phyloP scores from a whole-genome alignment of 2,329 filamentous ascomycete species.

The Sclerotinia borealis region DNA sequence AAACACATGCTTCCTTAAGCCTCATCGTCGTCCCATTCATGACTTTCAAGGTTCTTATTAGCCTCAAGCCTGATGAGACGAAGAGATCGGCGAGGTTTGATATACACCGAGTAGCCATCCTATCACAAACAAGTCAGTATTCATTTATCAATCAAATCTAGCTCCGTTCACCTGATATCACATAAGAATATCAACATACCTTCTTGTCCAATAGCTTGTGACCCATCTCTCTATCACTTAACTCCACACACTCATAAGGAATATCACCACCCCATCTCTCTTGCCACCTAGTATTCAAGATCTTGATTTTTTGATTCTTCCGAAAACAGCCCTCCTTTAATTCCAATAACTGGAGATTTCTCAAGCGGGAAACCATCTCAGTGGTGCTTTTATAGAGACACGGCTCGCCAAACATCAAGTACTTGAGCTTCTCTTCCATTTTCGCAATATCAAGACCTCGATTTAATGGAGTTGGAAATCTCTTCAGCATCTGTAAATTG shows the following conservation, averaged over 20 bases:
- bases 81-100: not conserved
- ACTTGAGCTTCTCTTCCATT: conserved; percentile 1
- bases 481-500: not conserved
- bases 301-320: not conserved
- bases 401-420: not conserved
- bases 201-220: not conserved
- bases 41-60: not conserved
- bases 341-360: not conserved
- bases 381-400: conserved; percentile 2
- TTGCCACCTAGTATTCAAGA: not conserved
- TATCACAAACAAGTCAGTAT: not conserved
- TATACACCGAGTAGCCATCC: not conserved
- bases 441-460: not conserved
- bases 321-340: not conserved
- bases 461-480: not conserved
- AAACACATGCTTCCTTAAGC: not conserved
- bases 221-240: not conserved
- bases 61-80: not conserved
- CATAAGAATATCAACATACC: not conserved
- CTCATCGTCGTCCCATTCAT: not conserved
- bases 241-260: not conserved
- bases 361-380: not conserved
- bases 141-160: not conserved
- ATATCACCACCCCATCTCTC: not conserved
- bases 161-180: not conserved